phyloP scores from a whole-genome alignment of 306 rosid species.

The Inga leiocalycina region DNA sequence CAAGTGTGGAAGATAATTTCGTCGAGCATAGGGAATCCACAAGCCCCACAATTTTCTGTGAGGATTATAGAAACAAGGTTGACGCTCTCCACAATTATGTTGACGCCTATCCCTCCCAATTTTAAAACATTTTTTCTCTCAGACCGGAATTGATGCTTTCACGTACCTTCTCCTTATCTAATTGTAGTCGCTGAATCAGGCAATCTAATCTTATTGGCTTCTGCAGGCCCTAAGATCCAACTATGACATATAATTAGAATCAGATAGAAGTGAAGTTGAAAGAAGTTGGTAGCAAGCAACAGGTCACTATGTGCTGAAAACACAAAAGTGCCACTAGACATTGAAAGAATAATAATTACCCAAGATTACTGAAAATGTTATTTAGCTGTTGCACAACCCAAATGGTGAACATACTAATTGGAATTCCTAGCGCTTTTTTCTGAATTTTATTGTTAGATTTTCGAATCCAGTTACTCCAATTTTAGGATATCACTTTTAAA shows the following conservation, averaged over 20 bases:
- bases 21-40: conserved; percentile 11
- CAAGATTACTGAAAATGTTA: not conserved
- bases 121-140: not conserved
- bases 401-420: not conserved
- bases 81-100: not conserved
- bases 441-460: no score
- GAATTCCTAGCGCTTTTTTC: no score
- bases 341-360: not conserved
- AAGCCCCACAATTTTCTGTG: conserved; percentile 5
- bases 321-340: not conserved
- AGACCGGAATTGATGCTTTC: not conserved
- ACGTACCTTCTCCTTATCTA: not conserved
- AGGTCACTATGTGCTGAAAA: not conserved
- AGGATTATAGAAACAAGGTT: not conserved
- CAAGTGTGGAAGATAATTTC: not conserved
- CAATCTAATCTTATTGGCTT: not conserved
- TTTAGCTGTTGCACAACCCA: not conserved
- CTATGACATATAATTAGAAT: not conserved
- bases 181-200: not conserved
- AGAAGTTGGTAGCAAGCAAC: not conserved
- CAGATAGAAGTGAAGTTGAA: not conserved
- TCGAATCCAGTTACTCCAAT: no score
- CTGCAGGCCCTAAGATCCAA: not conserved
- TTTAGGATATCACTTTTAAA: no score
- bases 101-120: not conserved